Evolutionary conservation across 2,329 filamentous ascomycete genomes (phyloP).

Genomic region (Phyllosticta paracitricarpa): DNA sequence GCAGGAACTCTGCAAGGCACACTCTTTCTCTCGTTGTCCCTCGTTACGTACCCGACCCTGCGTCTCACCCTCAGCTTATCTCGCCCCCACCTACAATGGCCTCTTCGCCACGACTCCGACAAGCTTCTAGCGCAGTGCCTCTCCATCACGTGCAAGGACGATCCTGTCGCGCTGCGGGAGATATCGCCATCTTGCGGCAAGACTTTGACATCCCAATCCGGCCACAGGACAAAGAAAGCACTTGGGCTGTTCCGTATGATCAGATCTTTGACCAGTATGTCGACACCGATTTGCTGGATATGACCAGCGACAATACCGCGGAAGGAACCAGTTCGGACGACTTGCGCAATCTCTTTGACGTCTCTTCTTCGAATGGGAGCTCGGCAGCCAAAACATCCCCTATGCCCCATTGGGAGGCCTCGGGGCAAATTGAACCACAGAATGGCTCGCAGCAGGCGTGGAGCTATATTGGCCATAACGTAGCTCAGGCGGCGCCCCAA

Average conservation of each 20-base stretch:
- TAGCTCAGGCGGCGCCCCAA: slow-evolving; percentile 26
- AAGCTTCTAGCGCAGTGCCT: slow-evolving; percentile 1
- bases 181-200: slow-evolving; percentile 16
- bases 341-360: slow-evolving; percentile 42
- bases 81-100: slow-evolving; percentile 14
- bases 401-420: slow-evolving; percentile 37
- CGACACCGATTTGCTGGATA: slow-evolving; percentile 45
- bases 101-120: slow-evolving; percentile 12
- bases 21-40: slow-evolving; percentile 11
- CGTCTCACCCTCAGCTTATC: slow-evolving; percentile 17
- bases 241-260: slow-evolving; percentile 45
- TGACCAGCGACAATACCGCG: slow-evolving; percentile 35
- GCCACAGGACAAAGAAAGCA: slow-evolving; percentile 41
- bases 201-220: slow-evolving; percentile 29
- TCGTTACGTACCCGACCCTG: slow-evolving; percentile 12
- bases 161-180: slow-evolving; percentile 6
- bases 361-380: slow-evolving; percentile 43
- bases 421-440: slow-evolving; percentile 24
- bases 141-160: slow-evolving; percentile 10
- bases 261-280: slow-evolving; percentile 56
- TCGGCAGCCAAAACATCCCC: slow-evolving; percentile 36
- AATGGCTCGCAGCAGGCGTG: slow-evolving; percentile 46
- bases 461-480: slow-evolving; percentile 42
- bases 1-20: slow-evolving; percentile 11
- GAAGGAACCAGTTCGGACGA: slow-evolving; percentile 39